Conservation (phyloP, 2,329 filamentous ascomycete genomes). For the Colletotrichum abscissum region DNA sequence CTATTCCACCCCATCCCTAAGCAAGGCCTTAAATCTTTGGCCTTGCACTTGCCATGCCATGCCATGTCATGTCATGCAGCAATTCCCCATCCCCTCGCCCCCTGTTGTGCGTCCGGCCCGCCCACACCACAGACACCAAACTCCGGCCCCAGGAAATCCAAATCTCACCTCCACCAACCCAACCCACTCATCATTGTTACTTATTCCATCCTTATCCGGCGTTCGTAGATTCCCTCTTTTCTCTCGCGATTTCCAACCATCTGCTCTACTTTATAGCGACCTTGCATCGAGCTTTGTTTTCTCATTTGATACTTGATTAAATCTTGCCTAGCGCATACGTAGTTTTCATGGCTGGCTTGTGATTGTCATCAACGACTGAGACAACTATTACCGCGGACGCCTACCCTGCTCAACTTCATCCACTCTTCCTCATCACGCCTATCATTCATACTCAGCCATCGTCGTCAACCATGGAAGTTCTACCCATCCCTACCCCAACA, state of each 20-base stretch:
- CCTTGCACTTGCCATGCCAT: conserved; percentile 1
- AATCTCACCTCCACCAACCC: conserved; percentile 22
- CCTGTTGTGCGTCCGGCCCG: conserved; percentile 15
- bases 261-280: neutral
- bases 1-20: neutral
- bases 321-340: neutral
- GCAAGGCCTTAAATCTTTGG: neutral
- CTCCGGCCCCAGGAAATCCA: conserved; percentile 29
- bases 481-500: neutral
- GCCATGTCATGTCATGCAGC: conserved; percentile 6
- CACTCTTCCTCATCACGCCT: neutral
- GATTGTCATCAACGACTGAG: neutral
- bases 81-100: conserved; percentile 16
- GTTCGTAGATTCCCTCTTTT: neutral
- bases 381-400: neutral
- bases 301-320: neutral
- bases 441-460: neutral
- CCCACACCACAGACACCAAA: conserved; percentile 30
- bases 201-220: conserved; percentile 18
- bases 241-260: neutral
- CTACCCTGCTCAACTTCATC: neutral
- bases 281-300: neutral
- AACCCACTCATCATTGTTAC: conserved; percentile 11
- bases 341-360: neutral
- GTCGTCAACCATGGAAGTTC: conserved; percentile 13